These are phyloP conservation scores for Amaranthus tricolor DNA, from an alignment of 179 eudicot genomes.

Conservation along the genomic window DNA sequence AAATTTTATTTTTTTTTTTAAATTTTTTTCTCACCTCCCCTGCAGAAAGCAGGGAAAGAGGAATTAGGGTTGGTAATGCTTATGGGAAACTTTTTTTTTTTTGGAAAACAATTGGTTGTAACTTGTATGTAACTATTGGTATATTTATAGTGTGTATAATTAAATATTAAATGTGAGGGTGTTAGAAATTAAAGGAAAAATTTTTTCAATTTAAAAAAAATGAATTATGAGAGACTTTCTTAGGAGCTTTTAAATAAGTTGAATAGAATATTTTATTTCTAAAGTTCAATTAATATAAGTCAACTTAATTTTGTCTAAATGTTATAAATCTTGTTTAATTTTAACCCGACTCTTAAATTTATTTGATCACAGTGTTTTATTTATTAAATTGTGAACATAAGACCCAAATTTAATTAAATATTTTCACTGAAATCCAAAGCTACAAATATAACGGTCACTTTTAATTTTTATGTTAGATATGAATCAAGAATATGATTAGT, in stretches of 20 bases:
- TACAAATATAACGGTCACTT: not conserved
- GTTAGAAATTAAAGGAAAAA: not conserved
- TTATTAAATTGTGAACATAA: not conserved
- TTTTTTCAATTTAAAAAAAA: not conserved
- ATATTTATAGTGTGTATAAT: constrained; percentile 6
- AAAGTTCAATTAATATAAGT: too few species aligned
- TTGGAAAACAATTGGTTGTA: not conserved
- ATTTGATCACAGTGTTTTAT: not conserved
- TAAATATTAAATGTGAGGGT: not conserved
- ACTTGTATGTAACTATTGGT: not conserved
- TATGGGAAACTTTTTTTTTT: not conserved
- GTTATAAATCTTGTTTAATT: too few species aligned
- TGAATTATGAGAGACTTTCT: not conserved
- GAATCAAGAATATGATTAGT: not conserved
- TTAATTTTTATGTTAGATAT: not conserved
- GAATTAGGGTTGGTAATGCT: not conserved
- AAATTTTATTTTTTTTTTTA: not conserved
- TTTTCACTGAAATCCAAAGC: not conserved
- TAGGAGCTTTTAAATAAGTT: not conserved
- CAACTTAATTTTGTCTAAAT: too few species aligned
- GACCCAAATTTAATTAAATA: not conserved
- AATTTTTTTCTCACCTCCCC: constrained; percentile 22
- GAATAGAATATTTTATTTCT: not conserved
- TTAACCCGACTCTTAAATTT: not conserved
- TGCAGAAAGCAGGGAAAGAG: constrained; percentile 26